phyloP scores from a whole-genome alignment of 345 rosid species.

The Rhizophora mangle region DNA sequence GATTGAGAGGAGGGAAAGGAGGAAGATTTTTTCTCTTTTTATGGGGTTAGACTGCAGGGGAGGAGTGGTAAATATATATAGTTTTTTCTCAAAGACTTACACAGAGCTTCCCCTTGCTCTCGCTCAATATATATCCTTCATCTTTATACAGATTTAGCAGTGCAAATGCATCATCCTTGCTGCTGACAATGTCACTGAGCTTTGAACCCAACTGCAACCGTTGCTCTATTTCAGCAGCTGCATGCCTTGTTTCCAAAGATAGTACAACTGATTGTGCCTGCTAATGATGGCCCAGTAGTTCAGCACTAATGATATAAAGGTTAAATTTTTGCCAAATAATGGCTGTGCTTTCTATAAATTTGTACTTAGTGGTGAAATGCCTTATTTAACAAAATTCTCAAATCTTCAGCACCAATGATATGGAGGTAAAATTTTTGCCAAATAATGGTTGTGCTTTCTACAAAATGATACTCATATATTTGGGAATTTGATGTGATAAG shows the following conservation, averaged over 20 bases:
- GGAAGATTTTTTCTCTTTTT: no score
- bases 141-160: constrained; percentile 57
- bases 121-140: constrained; percentile 83
- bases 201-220: constrained; percentile 75
- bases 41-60: background rate
- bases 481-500: no score
- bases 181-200: constrained; percentile 69
- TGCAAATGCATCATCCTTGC: constrained; percentile 71
- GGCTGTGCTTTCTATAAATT: no score
- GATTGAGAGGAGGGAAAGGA: no score
- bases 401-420: no score
- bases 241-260: constrained; percentile 64
- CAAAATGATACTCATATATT: no score
- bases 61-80: background rate
- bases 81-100: constrained; percentile 36
- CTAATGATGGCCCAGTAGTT: constrained; percentile 3
- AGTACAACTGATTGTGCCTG: constrained; percentile 44
- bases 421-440: no score
- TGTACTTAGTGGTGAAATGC: no score
- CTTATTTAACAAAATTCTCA: no score
- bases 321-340: no score
- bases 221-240: constrained; percentile 70
- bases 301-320: no score
- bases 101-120: constrained; percentile 58
- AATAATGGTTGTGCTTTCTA: no score